A percentile compares a stretch with the other conserved stretches of the same genome.
Evolutionary conservation across 2,329 filamentous ascomycete species (phyloP).

Genomic region (Chaetothyriales sp.): DNA sequence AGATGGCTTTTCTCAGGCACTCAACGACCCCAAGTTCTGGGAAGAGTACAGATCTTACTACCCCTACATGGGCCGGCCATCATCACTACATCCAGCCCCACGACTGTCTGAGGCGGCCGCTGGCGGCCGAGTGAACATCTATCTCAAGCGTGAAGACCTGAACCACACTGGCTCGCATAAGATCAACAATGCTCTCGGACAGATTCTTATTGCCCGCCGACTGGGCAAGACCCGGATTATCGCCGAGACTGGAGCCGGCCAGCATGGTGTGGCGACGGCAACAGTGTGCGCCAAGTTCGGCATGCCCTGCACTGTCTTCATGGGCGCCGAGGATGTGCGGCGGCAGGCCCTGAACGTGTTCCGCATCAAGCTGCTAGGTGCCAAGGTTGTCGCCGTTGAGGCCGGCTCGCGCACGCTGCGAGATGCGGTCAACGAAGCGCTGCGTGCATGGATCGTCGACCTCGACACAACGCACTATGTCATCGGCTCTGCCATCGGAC

Average conservation of each 20-base stretch:
- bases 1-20: conserved; percentile 73
- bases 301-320: conserved; percentile 95
- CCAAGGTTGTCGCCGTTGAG: conserved; percentile 82
- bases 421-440: conserved; percentile 85
- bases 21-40: conserved; percentile 85
- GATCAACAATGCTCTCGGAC: conserved; percentile 96
- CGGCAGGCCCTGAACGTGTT: conserved; percentile 96
- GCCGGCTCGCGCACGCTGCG: conserved; percentile 71
- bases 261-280: conserved; percentile 94
- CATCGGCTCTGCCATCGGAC: conserved; percentile 91
- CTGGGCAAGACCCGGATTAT: conserved; percentile 95
- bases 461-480: conserved; percentile 96
- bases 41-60: conserved; percentile 93
- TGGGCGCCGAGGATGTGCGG: conserved; percentile 95
- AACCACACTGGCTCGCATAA: conserved; percentile 98
- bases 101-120: conserved; percentile 74
- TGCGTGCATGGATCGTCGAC: conserved; percentile 84
- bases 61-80: conserved; percentile 90
- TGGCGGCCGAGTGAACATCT: conserved; percentile 87
- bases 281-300: conserved; percentile 97
- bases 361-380: conserved; percentile 90
- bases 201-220: conserved; percentile 70
- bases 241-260: conserved; percentile 90
- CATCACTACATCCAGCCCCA: conserved; percentile 76
- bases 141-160: conserved; percentile 91